Percentiles rank a stretch among this genome's conserved stretches.
phyloP scores from a whole-genome alignment of 2,329 filamentous ascomycete species.

The Macroventuria anomochaeta region DNA sequence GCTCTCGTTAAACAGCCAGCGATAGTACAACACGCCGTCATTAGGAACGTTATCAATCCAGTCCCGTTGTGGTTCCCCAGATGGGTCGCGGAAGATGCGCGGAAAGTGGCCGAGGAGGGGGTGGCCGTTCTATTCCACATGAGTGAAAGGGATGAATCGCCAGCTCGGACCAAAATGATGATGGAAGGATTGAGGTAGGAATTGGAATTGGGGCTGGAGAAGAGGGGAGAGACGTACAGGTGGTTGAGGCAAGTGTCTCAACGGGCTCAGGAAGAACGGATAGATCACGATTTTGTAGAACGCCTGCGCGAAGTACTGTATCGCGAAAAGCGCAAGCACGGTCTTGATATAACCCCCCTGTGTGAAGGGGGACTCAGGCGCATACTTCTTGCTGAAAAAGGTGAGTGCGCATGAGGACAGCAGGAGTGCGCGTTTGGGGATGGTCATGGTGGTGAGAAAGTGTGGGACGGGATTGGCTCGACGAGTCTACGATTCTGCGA shows the following conservation, averaged over 20 bases:
- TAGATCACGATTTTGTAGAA: conserved; percentile 60
- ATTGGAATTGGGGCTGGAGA: too few species aligned
- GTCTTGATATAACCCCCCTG: conserved; percentile 48
- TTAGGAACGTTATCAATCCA: conserved; percentile 63
- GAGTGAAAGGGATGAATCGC: too few species aligned
- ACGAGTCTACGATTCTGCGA: too few species aligned
- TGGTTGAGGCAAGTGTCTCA: conserved; percentile 64
- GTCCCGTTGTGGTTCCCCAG: conserved; percentile 54
- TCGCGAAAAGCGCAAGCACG: conserved; percentile 49
- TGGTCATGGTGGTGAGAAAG: conserved; percentile 29
- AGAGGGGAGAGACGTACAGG: conserved; percentile 54
- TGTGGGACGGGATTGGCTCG: not conserved
- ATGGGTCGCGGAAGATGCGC: conserved; percentile 51
- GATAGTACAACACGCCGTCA: conserved; percentile 62
- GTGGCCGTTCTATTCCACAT: conserved; percentile 15
- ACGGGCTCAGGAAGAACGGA: conserved; percentile 63
- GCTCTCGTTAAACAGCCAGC: conserved; percentile 55
- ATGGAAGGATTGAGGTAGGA: too few species aligned
- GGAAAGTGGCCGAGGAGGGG: conserved; percentile 53
- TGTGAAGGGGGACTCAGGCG: conserved; percentile 41
- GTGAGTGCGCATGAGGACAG: conserved; percentile 34
- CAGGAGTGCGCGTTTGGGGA: conserved; percentile 37
- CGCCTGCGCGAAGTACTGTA: conserved; percentile 45
- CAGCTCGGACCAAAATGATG: too few species aligned
- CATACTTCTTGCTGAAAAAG: conserved; percentile 43